Evolutionary conservation across 257 asterid species (phyloP).

Genomic region (Handroanthus guayacan): DNA sequence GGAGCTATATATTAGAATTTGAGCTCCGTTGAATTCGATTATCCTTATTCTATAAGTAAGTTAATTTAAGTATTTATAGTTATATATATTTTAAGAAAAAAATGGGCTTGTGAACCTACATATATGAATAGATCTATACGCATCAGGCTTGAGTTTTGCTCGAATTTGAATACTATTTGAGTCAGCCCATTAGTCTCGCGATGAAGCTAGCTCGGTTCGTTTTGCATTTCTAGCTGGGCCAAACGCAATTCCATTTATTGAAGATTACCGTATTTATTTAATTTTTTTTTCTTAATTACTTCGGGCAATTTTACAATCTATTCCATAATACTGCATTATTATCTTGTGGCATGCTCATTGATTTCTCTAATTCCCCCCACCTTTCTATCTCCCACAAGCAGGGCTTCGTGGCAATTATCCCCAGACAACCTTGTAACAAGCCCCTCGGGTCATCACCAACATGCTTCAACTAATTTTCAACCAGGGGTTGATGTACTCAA

Average conservation of each 20-base stretch:
- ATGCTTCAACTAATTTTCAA: slow-evolving; percentile 24
- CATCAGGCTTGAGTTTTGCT: too few species aligned
- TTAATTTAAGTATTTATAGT: too few species aligned
- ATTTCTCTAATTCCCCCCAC: neutral
- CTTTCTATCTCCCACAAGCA: slow-evolving; percentile 15
- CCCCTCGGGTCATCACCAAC: slow-evolving; percentile 35
- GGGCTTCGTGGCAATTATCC: slow-evolving; percentile 42
- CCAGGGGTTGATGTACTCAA: slow-evolving; percentile 12
- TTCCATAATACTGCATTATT: neutral
- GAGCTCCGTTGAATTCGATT: too few species aligned
- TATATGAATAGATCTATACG: too few species aligned
- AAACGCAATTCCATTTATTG: neutral
- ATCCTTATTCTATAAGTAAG: too few species aligned
- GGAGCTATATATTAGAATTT: too few species aligned
- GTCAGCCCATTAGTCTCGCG: too few species aligned
- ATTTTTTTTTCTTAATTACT: neutral
- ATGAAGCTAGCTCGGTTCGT: too few species aligned
- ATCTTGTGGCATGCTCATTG: neutral
- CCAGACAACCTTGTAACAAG: slow-evolving; percentile 31
- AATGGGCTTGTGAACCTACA: too few species aligned
- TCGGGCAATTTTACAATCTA: neutral
- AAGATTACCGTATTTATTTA: neutral
- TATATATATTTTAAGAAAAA: too few species aligned
- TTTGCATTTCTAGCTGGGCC: neutral
- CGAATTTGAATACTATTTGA: too few species aligned